These are phyloP conservation scores for Ambrosia artemisiifolia DNA, from an alignment of 129 eudicot species.

Conservation along the genomic window DNA sequence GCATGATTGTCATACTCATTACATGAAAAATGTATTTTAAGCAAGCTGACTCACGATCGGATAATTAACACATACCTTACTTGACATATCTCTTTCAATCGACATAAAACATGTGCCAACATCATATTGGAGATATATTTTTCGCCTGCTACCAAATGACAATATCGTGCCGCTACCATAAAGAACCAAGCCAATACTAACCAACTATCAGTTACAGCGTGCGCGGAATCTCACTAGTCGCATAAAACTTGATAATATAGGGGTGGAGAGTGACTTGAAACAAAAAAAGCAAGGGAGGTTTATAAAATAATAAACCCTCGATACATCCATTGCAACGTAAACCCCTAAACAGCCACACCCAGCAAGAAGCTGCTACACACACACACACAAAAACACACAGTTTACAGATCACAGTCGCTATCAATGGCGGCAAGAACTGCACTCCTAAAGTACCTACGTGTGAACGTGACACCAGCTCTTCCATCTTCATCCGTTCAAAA, in stretches of 20 bases:
- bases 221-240: too few relatives aligned
- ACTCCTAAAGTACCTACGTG: slow-evolving; percentile 66
- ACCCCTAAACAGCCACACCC: slow-evolving; percentile 34
- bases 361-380: slow-evolving; percentile 32
- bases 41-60: too few relatives aligned
- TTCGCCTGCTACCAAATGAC: too few relatives aligned
- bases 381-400: neutral
- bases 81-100: too few relatives aligned
- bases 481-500: slow-evolving; percentile 34
- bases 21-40: too few relatives aligned
- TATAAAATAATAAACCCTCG: neutral
- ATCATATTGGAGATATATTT: too few relatives aligned
- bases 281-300: neutral
- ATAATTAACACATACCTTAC: too few relatives aligned
- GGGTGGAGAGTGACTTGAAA: neutral
- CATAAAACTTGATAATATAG: neutral
- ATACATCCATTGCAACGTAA: slow-evolving; percentile 14
- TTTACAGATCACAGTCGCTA: slow-evolving; percentile 3
- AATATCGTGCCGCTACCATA: too few relatives aligned
- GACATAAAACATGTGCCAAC: too few relatives aligned
- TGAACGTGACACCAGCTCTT: slow-evolving; percentile 34
- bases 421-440: slow-evolving; percentile 80
- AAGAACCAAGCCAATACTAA: too few relatives aligned
- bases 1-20: too few relatives aligned
- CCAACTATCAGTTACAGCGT: too few relatives aligned